Base-by-base conservation (phyloP, 106 monocot species). In the Apostasia shenzhenica region DNA sequence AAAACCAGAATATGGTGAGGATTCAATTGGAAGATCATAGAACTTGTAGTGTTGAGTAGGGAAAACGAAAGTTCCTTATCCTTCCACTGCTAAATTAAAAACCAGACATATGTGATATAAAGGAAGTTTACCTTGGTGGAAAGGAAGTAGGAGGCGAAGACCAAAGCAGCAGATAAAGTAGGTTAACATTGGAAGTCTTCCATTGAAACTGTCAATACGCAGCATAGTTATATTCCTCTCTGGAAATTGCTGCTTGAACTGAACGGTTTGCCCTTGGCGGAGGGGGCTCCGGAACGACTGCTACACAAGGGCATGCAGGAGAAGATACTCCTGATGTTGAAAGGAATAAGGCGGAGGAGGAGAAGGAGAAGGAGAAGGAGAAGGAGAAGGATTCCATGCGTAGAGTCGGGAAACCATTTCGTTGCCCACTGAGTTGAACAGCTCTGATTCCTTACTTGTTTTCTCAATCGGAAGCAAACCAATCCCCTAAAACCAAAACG, bases 91-190 rank as follows among this genome's bases (percentile, higher is more conserved):
- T 26, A 26, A 26, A 26, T 26, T 26, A 26, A 26, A 26, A 26
- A 26, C 26, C 26, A 26, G 0, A 26, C 26, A 26, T 26, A 26
- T 26, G 26, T 26, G 26, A 26, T 26, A 26, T 26, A 37, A 37
- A 6, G 65, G 12, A 65, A 63, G 45, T 46, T 65, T 65, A 65
- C 65, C 65, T 8, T 65, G 65, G 48, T 65, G 65, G 37, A 65
- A 48, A 48, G 62, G 26, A 26, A 26, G 62, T 45, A 65, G 65
- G 43, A 65, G 43, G 48, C 47, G 65, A 46, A 49, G 8, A 49
- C 43, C 47, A 8, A 5, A 14, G 48, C 43, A 47, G 65, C 48
- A 65, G 65, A 65, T 13, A 65, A 48, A 48, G 48, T 48, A 48
- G 26, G 48, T 14, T 8, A 65, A 45, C 46, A 37, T 14, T 65